Conservation (phyloP, 2,329 filamentous ascomycete species). For the Aspergillus melleus region DNA sequence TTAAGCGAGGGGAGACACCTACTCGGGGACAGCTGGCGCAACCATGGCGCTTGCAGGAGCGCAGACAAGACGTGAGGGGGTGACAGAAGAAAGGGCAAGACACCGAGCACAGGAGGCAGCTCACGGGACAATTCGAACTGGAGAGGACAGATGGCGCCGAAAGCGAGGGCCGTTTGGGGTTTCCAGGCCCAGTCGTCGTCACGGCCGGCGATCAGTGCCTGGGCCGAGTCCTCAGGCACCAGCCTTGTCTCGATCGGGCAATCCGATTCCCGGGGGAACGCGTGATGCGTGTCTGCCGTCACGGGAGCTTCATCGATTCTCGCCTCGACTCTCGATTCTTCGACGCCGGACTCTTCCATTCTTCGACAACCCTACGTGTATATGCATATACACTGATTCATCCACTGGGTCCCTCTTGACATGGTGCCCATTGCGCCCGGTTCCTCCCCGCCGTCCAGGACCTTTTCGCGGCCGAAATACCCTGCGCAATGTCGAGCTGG, state of each 20-base stretch:
- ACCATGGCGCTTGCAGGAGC: slow-evolving; percentile 57
- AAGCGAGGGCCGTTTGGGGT: neutral
- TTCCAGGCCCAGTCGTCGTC: slow-evolving; percentile 17
- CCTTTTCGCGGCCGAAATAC: slow-evolving; percentile 16
- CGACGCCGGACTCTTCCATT: neutral
- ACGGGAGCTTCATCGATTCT: slow-evolving; percentile 1
- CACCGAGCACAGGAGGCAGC: neutral
- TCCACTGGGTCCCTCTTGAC: slow-evolving; percentile 9
- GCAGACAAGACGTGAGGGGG: slow-evolving; percentile 12
- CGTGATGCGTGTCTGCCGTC: slow-evolving; percentile 20
- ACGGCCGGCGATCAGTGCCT: slow-evolving; percentile 11
- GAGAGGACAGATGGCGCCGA: slow-evolving; percentile 7
- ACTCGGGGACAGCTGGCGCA: slow-evolving; percentile 75
- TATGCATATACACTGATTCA: no score
- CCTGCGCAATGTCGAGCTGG: slow-evolving; percentile 60
- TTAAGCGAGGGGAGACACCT: slow-evolving; percentile 40
- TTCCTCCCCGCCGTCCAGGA: slow-evolving; percentile 11
- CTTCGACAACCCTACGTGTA: slow-evolving; percentile 3
- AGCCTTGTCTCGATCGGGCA: slow-evolving; percentile 18
- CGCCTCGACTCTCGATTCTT: neutral
- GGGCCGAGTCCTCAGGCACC: slow-evolving; percentile 19
- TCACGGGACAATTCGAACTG: neutral
- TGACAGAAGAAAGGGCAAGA: neutral
- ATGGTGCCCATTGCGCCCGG: slow-evolving; percentile 19
- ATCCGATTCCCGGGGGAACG: slow-evolving; percentile 17